Base-by-base conservation (phyloP, 2,329 filamentous ascomycete species). In the Apiospora marii region DNA sequence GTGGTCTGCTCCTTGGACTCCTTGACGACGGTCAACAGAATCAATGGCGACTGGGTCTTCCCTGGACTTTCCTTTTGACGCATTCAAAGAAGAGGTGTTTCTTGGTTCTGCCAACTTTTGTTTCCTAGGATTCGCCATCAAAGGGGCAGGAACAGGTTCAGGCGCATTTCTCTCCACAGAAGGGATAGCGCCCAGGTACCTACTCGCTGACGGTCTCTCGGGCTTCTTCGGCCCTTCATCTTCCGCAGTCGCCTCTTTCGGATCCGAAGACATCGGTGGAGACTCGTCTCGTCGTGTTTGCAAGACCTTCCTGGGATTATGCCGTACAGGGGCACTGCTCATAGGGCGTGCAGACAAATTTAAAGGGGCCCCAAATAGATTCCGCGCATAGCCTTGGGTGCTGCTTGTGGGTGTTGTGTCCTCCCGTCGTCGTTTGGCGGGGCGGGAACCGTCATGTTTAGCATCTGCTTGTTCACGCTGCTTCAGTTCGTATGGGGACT, bases 401-500 rank as follows among this genome's bases (percentile, higher is more conserved):
- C 81, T 86, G 76, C 81, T 86, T 30, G 83, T 81, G 27, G 83
- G 82, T 7, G 80, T 78, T 12, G 79, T 72, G 6, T 84, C 82
- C 70, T 77, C 78, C 73, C 80, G 86, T 68, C 82, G 81, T 72
- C 84, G 82, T 78, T 88, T 88, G 1, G 79, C 51, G 19, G 85
- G 78, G 34, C 79, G 80, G 10, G 77, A 53, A 27, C 69, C 48
- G 24, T 77, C 74, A 14, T 75, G 76, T 49, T 72, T 69, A 7
- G 74, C 74, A 7, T 73, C 69, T n/a, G 72, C 72, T 48, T 77
- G 76, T 24, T 73, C 79, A 74, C 79, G 85, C 78, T 86, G 84
- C 49, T 89, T 83, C 58, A 41, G 67, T 75, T 94, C 92, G 74
- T 90, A 94, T 0, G 93, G 92, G 0, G 92, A 93, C 70, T 87